These are phyloP conservation scores for Blastobotrys petasosporus DNA, from an alignment of 1,139 yeast species.

Conservation along the genomic window DNA sequence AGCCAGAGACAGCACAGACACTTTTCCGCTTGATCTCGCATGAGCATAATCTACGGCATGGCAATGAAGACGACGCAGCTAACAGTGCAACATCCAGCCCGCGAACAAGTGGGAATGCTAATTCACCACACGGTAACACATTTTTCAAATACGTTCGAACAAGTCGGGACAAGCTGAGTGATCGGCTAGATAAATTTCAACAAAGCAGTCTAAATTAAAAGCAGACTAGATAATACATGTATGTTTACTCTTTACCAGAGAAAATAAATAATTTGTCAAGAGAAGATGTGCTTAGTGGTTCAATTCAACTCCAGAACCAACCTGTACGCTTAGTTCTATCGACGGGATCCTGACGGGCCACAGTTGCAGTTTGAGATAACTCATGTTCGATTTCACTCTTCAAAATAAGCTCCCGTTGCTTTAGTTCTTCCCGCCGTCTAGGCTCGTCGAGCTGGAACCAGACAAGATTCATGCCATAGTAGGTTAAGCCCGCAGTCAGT, in stretches of 20 bases:
- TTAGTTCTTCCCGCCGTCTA: slow-evolving; percentile 9
- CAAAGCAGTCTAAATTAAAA: background rate
- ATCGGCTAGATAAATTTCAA: slow-evolving; percentile 10
- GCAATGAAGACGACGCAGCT: background rate
- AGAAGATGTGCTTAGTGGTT: no score
- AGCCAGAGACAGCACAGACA: slow-evolving; percentile 51
- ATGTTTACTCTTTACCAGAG: background rate
- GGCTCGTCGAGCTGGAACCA: slow-evolving; percentile 20
- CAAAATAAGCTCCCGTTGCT: slow-evolving; percentile 2
- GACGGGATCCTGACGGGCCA: slow-evolving; percentile 1
- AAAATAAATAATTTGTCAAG: background rate
- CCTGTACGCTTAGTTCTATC: background rate
- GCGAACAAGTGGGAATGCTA: slow-evolving; percentile 2
- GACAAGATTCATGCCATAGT: slow-evolving; percentile 20
- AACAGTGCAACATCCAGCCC: slow-evolving; percentile 9
- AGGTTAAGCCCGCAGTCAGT: slow-evolving; percentile 19
- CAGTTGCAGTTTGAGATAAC: slow-evolving; percentile 2
- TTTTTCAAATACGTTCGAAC: slow-evolving; percentile 23
- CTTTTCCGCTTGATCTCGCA: slow-evolving; percentile 40
- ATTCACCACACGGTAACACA: slow-evolving; percentile 3
- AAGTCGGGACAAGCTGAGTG: slow-evolving; percentile 21
- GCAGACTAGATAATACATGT: background rate
- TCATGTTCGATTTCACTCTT: slow-evolving; percentile 1
- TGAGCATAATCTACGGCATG: slow-evolving; percentile 16
- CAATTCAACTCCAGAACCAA: slow-evolving; percentile 6